Evolutionary conservation across 805 yeast genomes (phyloP).

Genomic region (Myxozyma nipponensis): DNA sequence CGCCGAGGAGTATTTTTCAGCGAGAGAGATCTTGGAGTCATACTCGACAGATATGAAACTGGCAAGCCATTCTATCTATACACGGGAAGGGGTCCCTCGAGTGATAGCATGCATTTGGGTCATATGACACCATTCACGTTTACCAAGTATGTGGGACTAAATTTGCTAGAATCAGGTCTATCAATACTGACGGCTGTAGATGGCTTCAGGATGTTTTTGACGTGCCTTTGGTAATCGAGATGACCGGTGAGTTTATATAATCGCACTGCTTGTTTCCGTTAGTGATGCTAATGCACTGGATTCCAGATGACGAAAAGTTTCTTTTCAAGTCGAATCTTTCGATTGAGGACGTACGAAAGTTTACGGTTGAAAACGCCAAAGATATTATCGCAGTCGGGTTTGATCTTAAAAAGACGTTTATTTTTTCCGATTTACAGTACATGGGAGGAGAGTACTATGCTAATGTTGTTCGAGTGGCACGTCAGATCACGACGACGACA

Average conservation of each 20-base stretch:
- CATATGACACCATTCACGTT: constrained; percentile 94
- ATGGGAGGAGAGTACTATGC: constrained; percentile 94
- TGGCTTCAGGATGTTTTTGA: constrained; percentile 98
- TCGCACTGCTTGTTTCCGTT: too few species aligned
- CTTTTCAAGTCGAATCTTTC: constrained; percentile 87
- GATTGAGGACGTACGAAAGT: constrained; percentile 79
- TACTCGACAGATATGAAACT: constrained; percentile 84
- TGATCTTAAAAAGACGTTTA: constrained; percentile 89
- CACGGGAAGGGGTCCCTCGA: constrained; percentile 96
- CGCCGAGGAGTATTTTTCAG: constrained; percentile 90
- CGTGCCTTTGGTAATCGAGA: constrained; percentile 87
- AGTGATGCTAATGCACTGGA: too few species aligned
- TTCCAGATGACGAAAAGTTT: constrained; percentile 97
- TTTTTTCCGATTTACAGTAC: constrained; percentile 86
- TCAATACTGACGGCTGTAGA: constrained; percentile 16
- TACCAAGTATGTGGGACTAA: constrained; percentile 57
- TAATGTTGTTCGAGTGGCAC: constrained; percentile 84
- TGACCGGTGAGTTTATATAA: constrained; percentile 24
- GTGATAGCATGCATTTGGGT: constrained; percentile 93
- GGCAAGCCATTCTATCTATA: constrained; percentile 93
- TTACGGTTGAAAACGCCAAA: constrained; percentile 77
- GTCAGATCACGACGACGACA: constrained; percentile 95
- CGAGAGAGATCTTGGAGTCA: constrained; percentile 56
- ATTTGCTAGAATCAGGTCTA: too few species aligned
- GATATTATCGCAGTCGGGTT: constrained; percentile 94